Percentiles rank a stretch among this genome's conserved stretches.
Evolutionary conservation across 148 eudicot genomes (phyloP).

Genomic region (Chenopodium formosanum): DNA sequence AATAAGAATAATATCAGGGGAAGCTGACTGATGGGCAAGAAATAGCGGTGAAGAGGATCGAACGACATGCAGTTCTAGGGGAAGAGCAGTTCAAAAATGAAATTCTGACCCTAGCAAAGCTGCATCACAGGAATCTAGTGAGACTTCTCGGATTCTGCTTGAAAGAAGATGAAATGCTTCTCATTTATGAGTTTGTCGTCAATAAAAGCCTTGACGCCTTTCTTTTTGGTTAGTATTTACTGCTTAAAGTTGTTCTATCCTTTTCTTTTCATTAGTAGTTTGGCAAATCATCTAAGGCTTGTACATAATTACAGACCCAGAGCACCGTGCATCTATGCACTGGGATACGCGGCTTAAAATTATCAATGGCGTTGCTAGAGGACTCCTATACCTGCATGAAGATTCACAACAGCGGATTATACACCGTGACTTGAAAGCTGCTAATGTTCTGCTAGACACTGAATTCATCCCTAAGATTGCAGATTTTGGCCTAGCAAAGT

Average conservation of each 20-base stretch:
- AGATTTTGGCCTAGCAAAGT: conserved; percentile 46
- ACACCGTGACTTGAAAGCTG: conserved; percentile 44
- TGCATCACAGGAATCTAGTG: conserved; percentile 31
- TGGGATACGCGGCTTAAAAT: conserved; percentile 35
- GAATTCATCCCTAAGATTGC: conserved; percentile 48
- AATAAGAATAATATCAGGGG: conserved; percentile 8
- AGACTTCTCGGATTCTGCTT: conserved; percentile 32
- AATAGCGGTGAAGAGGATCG: conserved; percentile 29
- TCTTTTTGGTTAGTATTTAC: conserved; percentile 20
- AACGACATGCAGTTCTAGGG: conserved; percentile 21
- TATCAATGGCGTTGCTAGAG: conserved; percentile 39
- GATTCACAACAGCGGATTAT: conserved; percentile 29
- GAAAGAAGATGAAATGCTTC: conserved; percentile 35
- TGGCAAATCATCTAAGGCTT: too few relatives aligned
- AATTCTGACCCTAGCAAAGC: conserved; percentile 29
- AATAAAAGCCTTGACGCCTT: conserved; percentile 31
- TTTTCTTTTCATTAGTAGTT: too few relatives aligned
- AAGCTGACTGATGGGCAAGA: conserved; percentile 30
- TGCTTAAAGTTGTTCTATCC: not conserved
- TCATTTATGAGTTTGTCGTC: conserved; percentile 26
- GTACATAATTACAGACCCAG: conserved; percentile 15
- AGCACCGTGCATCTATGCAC: conserved; percentile 5
- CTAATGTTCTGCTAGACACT: conserved; percentile 35
- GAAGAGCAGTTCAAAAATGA: conserved; percentile 31
- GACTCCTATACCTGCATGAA: conserved; percentile 16